phyloP scores from a whole-genome alignment of 305 asterid genomes.

The Fraxinus sp. region DNA sequence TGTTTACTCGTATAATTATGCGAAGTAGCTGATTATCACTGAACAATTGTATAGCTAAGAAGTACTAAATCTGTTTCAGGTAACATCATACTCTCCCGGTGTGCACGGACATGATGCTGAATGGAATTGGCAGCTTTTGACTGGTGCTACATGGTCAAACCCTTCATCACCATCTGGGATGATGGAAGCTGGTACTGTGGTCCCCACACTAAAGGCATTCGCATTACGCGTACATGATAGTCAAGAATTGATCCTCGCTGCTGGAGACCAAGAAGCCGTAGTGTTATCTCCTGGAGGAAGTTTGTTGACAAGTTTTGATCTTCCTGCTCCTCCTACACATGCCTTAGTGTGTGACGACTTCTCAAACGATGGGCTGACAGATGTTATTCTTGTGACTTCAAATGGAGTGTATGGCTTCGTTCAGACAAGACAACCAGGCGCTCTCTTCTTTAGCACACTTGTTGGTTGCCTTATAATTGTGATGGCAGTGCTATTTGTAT shows the following conservation, averaged over 20 bases:
- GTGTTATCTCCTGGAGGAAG: conserved; percentile 86
- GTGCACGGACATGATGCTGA: conserved; percentile 74
- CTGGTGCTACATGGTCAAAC: conserved; percentile 94
- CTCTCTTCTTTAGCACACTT: conserved; percentile 89
- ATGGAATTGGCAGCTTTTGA: conserved; percentile 90
- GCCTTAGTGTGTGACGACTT: conserved; percentile 72
- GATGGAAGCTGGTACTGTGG: conserved; percentile 58
- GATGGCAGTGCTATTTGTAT: conserved; percentile 83
- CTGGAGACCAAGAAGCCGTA: conserved; percentile 91
- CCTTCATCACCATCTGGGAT: conserved; percentile 81
- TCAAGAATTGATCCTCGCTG: conserved; percentile 74
- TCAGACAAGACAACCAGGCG: conserved; percentile 96
- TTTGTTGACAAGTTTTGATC: conserved; percentile 54
- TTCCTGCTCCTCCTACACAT: conserved; percentile 88
- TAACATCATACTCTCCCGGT: conserved; percentile 92
- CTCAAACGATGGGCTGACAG: conserved; percentile 83
- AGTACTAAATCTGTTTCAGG: conserved; percentile 44
- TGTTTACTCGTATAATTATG: neutral
- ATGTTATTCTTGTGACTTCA: conserved; percentile 70
- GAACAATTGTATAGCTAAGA: neutral
- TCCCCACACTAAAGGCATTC: conserved; percentile 80
- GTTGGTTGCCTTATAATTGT: conserved; percentile 88
- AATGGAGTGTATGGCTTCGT: conserved; percentile 88
- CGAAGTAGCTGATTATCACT: neutral
- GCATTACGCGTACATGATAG: conserved; percentile 68